Base-by-base conservation (phyloP, 2,329 filamentous ascomycete species). In the Moelleriella libera region DNA sequence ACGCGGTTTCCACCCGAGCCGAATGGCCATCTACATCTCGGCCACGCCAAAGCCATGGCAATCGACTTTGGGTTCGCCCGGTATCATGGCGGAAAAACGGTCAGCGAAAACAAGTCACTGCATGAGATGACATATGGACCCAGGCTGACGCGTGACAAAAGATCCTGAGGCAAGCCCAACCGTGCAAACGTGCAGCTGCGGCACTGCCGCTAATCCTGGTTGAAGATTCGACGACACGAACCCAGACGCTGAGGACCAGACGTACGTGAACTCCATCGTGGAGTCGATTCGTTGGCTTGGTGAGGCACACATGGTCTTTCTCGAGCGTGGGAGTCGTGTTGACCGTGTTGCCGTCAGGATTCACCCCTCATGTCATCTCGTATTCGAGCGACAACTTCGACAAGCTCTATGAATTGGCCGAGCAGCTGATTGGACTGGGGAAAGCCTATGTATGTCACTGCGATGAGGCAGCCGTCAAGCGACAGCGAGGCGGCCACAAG, bases 61-160 rank as follows among this genome's bases (percentile, higher is more conserved):
- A 80, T 97, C 64, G 95, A 97, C 67, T 97, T 97, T 66, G 90
- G 90, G 5, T 97, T 96, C 62, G 89, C 90, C 10, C 79, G 78
- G 58, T 81, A 82, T 58, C 85, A 94, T 61, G 84, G 83, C 37
- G 90, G 90, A 9, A 46, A 46, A 46, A 43, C 39, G 29, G 45
- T 12, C 7, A 9, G 6, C 29, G 11, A 5, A 30, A 6, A 5
- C 12, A 21, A 21, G 21, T 21, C 21, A 21, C 21, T 21, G 21
- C 21, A 21, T 21, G 21, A 21, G 21, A 21, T 21, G 2, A 21
- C 21, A 21, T 21, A 21, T 21, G 21, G 2, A 2, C 37, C 34
- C 31, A 31, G 39, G 31, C 11, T 32, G 41, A 41, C 30, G n/a
- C 7, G 5, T 9, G 10, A n/a, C 5, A 14, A 31, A 31, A 46